Evolutionary conservation across 73 alveolate species (phyloP).

Genomic region (Paramecium pentaurelia): DNA sequence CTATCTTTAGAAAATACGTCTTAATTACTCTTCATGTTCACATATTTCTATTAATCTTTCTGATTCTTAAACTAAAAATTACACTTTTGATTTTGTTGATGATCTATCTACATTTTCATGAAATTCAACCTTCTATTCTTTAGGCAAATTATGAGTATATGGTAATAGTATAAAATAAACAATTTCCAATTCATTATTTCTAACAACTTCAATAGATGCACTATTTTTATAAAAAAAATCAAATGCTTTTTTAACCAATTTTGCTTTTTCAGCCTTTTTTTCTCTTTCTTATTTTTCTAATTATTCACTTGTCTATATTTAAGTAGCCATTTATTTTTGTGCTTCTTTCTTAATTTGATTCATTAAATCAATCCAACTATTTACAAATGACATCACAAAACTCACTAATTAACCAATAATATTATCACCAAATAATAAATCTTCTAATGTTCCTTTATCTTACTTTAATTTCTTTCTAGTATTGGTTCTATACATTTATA

Average conservation of each 20-base stretch:
- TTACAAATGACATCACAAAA: conserved; percentile 55
- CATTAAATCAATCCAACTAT: conserved; percentile 42
- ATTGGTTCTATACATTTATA: conserved; percentile 33
- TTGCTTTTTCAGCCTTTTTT: conserved; percentile 1
- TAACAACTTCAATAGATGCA: conserved; percentile 48
- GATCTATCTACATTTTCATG: conserved; percentile 65
- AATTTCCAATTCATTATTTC: conserved; percentile 57
- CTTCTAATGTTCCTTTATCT: conserved; percentile 53
- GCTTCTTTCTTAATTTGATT: conserved; percentile 48
- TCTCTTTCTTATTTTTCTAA: conserved; percentile 28
- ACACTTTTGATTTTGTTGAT: conserved; percentile 62
- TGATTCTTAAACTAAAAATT: conserved; percentile 58
- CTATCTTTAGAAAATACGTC: conserved; percentile 45
- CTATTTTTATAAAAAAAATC: conserved; percentile 44
- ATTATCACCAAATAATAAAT: conserved; percentile 61
- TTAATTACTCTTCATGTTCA: conserved; percentile 57
- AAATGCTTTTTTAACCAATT: conserved; percentile 27
- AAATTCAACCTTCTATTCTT: conserved; percentile 60
- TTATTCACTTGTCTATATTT: neutral
- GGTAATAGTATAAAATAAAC: conserved; percentile 61
- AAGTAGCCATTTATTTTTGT: neutral
- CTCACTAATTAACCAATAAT: conserved; percentile 52
- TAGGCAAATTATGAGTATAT: conserved; percentile 32
- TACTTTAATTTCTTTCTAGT: neutral
- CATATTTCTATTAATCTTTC: conserved; percentile 63